Evolutionary conservation across 495 filamentous ascomycete species (phyloP).

Genomic region (Talaromyces wortmannii): DNA sequence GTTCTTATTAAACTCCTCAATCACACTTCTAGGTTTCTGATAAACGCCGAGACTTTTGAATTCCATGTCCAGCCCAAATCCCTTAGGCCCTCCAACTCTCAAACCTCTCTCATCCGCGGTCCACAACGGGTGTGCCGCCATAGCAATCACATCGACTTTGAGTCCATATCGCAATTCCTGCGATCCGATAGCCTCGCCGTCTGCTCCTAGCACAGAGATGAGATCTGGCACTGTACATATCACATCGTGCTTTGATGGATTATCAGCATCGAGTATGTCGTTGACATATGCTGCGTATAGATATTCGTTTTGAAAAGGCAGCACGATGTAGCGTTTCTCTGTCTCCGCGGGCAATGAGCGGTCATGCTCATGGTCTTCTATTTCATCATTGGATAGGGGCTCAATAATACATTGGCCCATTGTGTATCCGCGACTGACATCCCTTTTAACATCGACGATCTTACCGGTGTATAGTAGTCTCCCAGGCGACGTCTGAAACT

Average conservation of each 20-base stretch:
- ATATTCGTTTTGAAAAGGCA: slow-evolving; percentile 62
- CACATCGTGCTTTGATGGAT: slow-evolving; percentile 13
- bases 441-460: slow-evolving; percentile 50
- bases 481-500: slow-evolving; percentile 28
- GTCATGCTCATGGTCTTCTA: background rate
- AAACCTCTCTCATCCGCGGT: slow-evolving; percentile 20
- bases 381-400: slow-evolving; percentile 17
- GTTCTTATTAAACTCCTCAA: slow-evolving; percentile 13
- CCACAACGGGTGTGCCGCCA: slow-evolving; percentile 28
- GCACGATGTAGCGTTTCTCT: slow-evolving; percentile 29
- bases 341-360: background rate
- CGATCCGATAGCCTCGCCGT: slow-evolving; percentile 23
- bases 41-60: slow-evolving; percentile 17
- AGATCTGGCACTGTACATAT: slow-evolving; percentile 28
- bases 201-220: slow-evolving; percentile 21
- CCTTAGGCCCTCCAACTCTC: slow-evolving; percentile 26
- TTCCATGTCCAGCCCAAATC: slow-evolving; percentile 17
- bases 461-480: slow-evolving; percentile 54
- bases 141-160: slow-evolving; percentile 25
- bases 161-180: slow-evolving; percentile 30
- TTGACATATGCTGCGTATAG: slow-evolving; percentile 38
- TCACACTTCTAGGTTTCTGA: slow-evolving; percentile 14
- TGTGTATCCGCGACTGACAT: slow-evolving; percentile 41
- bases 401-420: slow-evolving; percentile 49
- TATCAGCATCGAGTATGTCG: slow-evolving; percentile 4